A percentile compares a stretch with the other conserved stretches of the same genome.
Conservation (phyloP, 1,139 yeast genomes). For the Geotrichum klebahnii region DNA sequence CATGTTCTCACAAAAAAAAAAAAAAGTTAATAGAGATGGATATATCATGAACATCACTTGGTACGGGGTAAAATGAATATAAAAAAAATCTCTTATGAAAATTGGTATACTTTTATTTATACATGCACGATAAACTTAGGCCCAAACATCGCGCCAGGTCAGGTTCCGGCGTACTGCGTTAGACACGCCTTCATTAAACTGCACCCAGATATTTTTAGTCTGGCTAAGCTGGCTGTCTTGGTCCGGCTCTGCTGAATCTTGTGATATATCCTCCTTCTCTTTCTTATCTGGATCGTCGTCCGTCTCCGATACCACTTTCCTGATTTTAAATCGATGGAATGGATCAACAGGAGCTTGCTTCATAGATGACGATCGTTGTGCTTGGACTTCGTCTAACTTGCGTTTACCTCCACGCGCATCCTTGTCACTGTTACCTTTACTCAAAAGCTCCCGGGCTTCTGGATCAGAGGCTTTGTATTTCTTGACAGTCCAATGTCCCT, state of each 20-base stretch:
- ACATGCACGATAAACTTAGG: conserved; percentile 3
- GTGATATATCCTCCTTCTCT: neutral
- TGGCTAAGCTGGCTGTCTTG: neutral
- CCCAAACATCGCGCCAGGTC: conserved; percentile 73
- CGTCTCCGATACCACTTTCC: neutral
- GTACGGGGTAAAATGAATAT: too few species aligned
- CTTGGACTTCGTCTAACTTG: neutral
- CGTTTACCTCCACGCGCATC: neutral
- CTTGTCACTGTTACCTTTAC: neutral
- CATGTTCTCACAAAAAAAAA: too few species aligned
- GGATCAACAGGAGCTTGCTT: neutral
- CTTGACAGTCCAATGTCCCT: conserved; percentile 18
- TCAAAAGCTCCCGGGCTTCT: conserved; percentile 1
- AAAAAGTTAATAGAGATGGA: too few species aligned
- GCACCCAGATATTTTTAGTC: conserved; percentile 64
- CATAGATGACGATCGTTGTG: neutral
- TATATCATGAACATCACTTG: too few species aligned
- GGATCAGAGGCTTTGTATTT: conserved; percentile 15
- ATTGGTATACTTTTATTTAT: neutral
- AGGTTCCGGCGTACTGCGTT: conserved; percentile 88
- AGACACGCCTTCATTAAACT: conserved; percentile 88
- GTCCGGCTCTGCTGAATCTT: neutral
- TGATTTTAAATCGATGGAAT: conserved; percentile 6
- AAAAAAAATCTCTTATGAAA: too few species aligned
- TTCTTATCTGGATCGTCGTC: neutral